phyloP scores from a whole-genome alignment of 2,329 filamentous ascomycete species.

The Lasiodiplodia gonubiensis region DNA sequence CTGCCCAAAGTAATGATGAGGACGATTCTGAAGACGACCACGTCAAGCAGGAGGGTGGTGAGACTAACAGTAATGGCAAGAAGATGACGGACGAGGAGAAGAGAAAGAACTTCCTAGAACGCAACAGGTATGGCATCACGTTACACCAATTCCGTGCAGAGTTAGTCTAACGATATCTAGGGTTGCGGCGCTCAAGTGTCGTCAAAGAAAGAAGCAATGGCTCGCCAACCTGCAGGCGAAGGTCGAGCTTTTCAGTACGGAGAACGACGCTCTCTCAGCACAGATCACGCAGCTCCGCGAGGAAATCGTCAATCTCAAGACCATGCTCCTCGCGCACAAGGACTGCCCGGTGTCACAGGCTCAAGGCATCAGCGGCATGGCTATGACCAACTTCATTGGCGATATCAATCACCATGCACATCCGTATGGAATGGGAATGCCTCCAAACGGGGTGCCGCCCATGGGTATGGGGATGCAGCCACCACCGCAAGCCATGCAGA shows the following conservation, averaged over 20 bases:
- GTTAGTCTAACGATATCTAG: conserved; percentile 58
- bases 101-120: conserved; percentile 94
- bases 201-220: conserved; percentile 99
- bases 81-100: conserved; percentile 99
- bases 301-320: conserved; percentile 94
- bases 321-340: conserved; percentile 89
- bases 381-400: conserved; percentile 58
- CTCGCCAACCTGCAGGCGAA: conserved; percentile 91
- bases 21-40: conserved; percentile 56
- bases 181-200: conserved; percentile 94
- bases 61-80: conserved; percentile 53
- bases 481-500: conserved; percentile 38
- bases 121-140: conserved; percentile 75
- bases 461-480: conserved; percentile 44
- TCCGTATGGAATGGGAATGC: conserved; percentile 55
- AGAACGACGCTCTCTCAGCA: conserved; percentile 85
- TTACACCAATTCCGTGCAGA: not conserved
- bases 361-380: conserved; percentile 68
- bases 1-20: conserved; percentile 49
- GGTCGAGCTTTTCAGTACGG: conserved; percentile 88
- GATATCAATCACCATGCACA: conserved; percentile 52
- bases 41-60: conserved; percentile 41
- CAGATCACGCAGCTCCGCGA: conserved; percentile 86
- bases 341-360: conserved; percentile 92
- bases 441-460: conserved; percentile 46